These are phyloP conservation scores for Coriaria nepalensis DNA, from an alignment of 306 rosid genomes.

Conservation along the genomic window DNA sequence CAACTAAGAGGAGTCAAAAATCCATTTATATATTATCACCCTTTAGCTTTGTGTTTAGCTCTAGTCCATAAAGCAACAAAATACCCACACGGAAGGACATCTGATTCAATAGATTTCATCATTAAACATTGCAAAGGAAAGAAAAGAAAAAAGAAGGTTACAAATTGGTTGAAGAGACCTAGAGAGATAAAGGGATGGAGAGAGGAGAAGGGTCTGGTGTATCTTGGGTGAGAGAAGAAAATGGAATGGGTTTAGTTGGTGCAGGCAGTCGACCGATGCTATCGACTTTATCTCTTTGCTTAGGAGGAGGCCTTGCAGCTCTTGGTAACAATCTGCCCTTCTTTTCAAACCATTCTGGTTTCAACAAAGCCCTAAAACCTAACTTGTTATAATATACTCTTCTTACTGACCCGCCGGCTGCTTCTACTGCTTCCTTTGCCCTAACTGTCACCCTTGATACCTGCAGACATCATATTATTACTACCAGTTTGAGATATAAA, in stretches of 20 bases:
- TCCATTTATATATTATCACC: no score
- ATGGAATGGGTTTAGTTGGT: slow-evolving; percentile 78
- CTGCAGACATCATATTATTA: slow-evolving; percentile 24
- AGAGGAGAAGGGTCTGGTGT: slow-evolving; percentile 12
- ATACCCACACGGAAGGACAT: no score
- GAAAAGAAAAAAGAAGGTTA: no score
- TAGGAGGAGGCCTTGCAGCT: slow-evolving; percentile 95
- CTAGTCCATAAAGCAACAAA: no score
- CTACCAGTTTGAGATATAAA: slow-evolving; percentile 1
- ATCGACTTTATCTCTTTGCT: slow-evolving; percentile 67
- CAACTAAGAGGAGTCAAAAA: no score
- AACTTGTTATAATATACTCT: slow-evolving; percentile 78
- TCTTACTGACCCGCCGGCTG: slow-evolving; percentile 84
- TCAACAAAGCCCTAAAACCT: slow-evolving; percentile 68
- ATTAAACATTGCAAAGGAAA: no score
- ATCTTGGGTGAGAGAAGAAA: slow-evolving; percentile 28
- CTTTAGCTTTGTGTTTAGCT: no score
- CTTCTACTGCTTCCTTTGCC: slow-evolving; percentile 86
- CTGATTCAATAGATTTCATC: no score
- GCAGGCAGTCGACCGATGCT: slow-evolving; percentile 93
- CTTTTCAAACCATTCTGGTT: slow-evolving; percentile 94
- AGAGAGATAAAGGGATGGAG: slow-evolving; percentile 13
- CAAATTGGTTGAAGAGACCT: slow-evolving; percentile 1
- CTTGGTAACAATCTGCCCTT: slow-evolving; percentile 85
- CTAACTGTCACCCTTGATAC: slow-evolving; percentile 87